Evolutionary conservation across 2,329 filamentous ascomycete genomes (phyloP), one percentile per base, ranked within the genome.

Genomic region (Paramyrothecium roridum): DNA sequence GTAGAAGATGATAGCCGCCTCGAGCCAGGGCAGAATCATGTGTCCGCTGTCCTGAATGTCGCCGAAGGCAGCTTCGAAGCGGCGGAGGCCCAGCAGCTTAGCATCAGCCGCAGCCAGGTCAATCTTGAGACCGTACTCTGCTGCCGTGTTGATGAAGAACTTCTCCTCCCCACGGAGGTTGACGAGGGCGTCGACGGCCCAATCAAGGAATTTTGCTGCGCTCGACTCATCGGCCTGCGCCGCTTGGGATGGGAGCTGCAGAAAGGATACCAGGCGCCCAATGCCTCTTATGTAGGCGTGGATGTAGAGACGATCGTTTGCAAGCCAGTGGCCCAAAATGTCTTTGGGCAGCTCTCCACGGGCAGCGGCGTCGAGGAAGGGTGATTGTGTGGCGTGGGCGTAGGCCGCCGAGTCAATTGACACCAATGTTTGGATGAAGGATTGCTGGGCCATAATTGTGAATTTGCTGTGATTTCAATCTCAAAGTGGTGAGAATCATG

Each of bases 1-100:
- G 85, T 88, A 93, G 22, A 92, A 80, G n/a, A 90, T 79, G 2
- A 90, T 80, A 58, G 90, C 76, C 7, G 86, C 87, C 66, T 91
- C 87, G 2, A 92, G 72, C 64, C 76, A 79, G 0, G 73, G 70
- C 0, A 90, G 66, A 1, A 59, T 53, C 2, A 63, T 59, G 2
- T 72, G 78, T 2, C 75, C 74, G 8, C 74, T 76, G 0, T 78
- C 72, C 52, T 77, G 77, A 13, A 81, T 76, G 3, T 78, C 79
- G n/a, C 76, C 79, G 54, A 85, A 80, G 4, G 90, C 80, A 20
- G 57, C 58, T 51, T 75, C 68, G 58, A 75, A 73, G 45, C 73
- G 68, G 3, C 61, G 58, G 8, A 76, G 67, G 0, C 77, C 77
- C 1, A 72, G 70, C 7, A 76, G 64, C 51, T 78, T 74, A 2